Conservation (phyloP, 129 eudicot genomes). For the Logfia minima region DNA sequence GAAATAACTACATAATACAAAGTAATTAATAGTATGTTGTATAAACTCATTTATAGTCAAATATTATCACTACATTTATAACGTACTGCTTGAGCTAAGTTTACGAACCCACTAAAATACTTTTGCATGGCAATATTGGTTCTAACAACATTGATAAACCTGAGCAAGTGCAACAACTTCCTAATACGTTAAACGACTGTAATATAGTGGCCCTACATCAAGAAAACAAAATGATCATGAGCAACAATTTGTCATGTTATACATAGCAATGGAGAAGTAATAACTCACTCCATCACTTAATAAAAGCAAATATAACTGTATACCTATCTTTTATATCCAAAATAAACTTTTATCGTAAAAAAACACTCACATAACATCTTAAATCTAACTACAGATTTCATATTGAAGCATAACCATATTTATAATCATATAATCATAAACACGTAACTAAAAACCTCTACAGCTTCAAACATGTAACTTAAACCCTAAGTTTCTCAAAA, state of each 20-base stretch:
- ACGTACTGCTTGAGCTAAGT: neutral
- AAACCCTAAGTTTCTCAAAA: neutral
- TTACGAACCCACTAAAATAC: neutral
- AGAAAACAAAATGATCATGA: neutral
- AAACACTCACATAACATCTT: neutral
- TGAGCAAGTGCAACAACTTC: no score
- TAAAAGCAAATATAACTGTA: neutral
- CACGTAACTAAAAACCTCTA: neutral
- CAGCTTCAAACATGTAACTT: conserved; percentile 5
- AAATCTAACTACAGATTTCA: neutral
- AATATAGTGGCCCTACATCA: no score
- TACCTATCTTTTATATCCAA: neutral
- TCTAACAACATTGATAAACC: neutral
- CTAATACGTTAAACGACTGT: no score
- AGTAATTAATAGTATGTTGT: neutral
- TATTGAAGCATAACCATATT: conserved; percentile 6
- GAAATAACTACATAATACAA: neutral
- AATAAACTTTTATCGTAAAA: neutral
- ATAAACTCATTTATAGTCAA: neutral
- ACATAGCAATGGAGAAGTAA: neutral
- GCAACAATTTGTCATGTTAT: neutral
- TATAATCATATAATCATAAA: neutral
- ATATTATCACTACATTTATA: neutral
- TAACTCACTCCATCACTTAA: neutral
- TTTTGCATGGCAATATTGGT: neutral